Base-by-base conservation (phyloP, 768 basidiomycete genomes). In the Psilocybe cubensis region DNA sequence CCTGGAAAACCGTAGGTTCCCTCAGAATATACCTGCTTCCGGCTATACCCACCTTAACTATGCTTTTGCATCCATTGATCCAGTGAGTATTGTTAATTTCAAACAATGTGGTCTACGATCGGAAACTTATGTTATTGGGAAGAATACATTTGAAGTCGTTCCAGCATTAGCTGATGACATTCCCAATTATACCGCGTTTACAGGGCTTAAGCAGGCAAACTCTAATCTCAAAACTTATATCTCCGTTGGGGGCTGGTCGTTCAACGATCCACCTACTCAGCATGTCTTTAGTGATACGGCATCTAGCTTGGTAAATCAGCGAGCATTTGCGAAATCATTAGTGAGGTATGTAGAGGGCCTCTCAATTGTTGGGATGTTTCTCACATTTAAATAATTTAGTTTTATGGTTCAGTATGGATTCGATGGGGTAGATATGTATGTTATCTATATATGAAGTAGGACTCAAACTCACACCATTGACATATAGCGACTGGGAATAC, bases 201-300 rank as follows among this genome's bases (percentile, higher is more conserved):
- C 41, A 7, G 41, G 41, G 12, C 41, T 42, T 17, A 42, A 42
- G 41, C 41, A 42, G 41, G 41, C 41, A 17, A 42, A 42, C 17
- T n/a, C 41, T 7, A 17, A 42, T 42, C 41, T 42, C 41, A 42
- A 42, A 42, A 42, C 41, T 42, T 42, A 42, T 17, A 42, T 42
- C 41, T 42, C 41, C 7, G 41, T 42, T 23, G 69, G 69, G 12
- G 69, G 69, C 3, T 68, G 69, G 69, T 60, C 57, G 6, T 66
- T 68, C 59, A 68, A 68, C 35, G 66, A 56, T 24, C 54, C 54
- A 7, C 68, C 67, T 17, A 70, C 65, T 4, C 62, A 65, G 51
- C 27, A 61, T 29, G 66, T 66, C 21, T 68, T 68, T 46, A 60
- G 54, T 23, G 43, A 64, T 18, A 49, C 66, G n/a, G 67, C 58